Conservation (phyloP, 805 yeast genomes). For the Sporopachydermia quercuum region DNA sequence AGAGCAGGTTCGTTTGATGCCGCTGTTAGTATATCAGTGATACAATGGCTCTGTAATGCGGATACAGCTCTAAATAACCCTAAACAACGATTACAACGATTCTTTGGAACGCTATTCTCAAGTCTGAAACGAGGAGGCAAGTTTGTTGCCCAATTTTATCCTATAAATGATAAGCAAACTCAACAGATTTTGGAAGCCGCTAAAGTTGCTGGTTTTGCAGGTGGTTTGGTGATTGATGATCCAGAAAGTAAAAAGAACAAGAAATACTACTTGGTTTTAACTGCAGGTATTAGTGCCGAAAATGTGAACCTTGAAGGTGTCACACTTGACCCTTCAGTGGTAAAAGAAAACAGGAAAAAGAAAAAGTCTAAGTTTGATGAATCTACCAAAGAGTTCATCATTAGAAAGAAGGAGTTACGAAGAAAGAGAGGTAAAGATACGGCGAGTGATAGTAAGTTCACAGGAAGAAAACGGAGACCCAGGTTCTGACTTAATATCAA, state of each 20-base stretch:
- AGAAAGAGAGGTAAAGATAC: constrained; percentile 80
- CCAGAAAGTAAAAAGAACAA: constrained; percentile 86
- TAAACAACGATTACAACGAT: constrained; percentile 58
- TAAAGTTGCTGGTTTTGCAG: constrained; percentile 87
- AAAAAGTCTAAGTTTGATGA: constrained; percentile 45
- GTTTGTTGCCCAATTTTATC: constrained; percentile 94
- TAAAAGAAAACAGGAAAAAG: constrained; percentile 10
- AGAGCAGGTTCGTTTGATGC: constrained; percentile 96
- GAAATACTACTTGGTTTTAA: constrained; percentile 78
- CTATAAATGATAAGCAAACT: constrained; percentile 75
- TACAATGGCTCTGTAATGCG: constrained; percentile 97
- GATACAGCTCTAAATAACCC: constrained; percentile 78
- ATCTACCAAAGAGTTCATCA: constrained; percentile 64
- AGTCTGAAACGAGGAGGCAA: constrained; percentile 87
- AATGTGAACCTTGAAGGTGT: constrained; percentile 69
- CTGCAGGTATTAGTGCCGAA: constrained; percentile 62
- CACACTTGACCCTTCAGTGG: constrained; percentile 53
- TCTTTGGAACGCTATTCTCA: constrained; percentile 81
- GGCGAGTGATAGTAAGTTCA: constrained; percentile 80
- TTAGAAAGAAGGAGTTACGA: constrained; percentile 87
- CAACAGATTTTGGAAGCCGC: constrained; percentile 72
- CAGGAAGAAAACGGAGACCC: constrained; percentile 71
- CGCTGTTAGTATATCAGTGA: constrained; percentile 86
- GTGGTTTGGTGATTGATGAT: constrained; percentile 88
- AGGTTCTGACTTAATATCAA: constrained; percentile 37